These are phyloP conservation scores for Chenopodium formosanum DNA, from an alignment of 148 eudicot genomes.

Conservation along the genomic window DNA sequence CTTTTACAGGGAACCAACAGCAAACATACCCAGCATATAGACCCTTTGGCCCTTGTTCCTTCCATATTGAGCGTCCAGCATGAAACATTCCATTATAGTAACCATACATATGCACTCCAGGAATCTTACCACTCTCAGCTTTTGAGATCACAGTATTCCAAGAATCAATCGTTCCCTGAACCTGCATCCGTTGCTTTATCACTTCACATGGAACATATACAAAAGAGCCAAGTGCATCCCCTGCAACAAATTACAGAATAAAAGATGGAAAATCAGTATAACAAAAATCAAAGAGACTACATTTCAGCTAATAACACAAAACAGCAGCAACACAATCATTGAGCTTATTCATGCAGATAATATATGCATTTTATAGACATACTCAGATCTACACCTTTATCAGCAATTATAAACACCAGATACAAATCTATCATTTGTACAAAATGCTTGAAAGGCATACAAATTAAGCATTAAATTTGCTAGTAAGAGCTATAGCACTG, in stretches of 20 bases:
- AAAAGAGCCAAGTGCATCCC: slow-evolving; percentile 88
- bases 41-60: slow-evolving; percentile 82
- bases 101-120: slow-evolving; percentile 62
- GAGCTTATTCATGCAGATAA: neutral
- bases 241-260: slow-evolving; percentile 35
- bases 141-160: slow-evolving; percentile 67
- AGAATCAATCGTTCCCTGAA: slow-evolving; percentile 76
- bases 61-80: slow-evolving; percentile 92
- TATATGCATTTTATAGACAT: neutral
- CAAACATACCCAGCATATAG: slow-evolving; percentile 77
- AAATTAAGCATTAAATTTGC: neutral
- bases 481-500: neutral
- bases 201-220: slow-evolving; percentile 96
- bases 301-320: neutral
- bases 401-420: neutral
- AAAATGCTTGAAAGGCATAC: slow-evolving; percentile 2
- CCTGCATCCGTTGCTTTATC: slow-evolving; percentile 96
- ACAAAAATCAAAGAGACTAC: neutral
- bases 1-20: neutral
- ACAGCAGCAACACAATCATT: neutral
- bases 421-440: neutral
- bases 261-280: neutral
- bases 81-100: slow-evolving; percentile 90
- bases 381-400: neutral
- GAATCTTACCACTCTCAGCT: slow-evolving; percentile 42